Evolutionary conservation across 208 protist genomes (phyloP), one percentile per base, ranked within the genome.

Genomic region (Borovskyia barvae): DNA sequence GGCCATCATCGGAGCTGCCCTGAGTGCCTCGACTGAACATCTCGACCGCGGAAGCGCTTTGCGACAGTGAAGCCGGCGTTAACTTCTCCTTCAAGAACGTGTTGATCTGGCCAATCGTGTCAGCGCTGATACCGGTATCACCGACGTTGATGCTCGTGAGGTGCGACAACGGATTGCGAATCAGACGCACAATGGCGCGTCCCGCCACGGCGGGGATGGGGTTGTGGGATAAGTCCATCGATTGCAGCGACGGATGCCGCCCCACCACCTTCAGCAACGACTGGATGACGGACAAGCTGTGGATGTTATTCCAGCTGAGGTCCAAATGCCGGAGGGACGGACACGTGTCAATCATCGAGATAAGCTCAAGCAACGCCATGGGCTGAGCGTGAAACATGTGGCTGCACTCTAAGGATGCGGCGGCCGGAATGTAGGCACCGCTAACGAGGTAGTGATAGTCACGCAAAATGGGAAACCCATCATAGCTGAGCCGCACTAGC

Each of bases 231-330:
- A 94, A 55, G 57, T 90, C 74, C 46, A 94, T 52, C 24, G 77
- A 79, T 14, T 61, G 33, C 12, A 94, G 30, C 9, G 74, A 66
- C 19, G 81, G 83, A 54, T 91, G 87, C 22, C 63, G 56, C 7
- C 60, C 49, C 2, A 83, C 68, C 11, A 75, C 61, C 50, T 78
- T 76, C 17, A 87, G 41, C 11, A 94, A 59, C 7, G 62, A 61
- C 69, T 94, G 87, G n/a, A 94, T 73, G 6, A 85, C 14, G 15
- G 46, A 75, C 14, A 94, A 56, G 36, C 46, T 85, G 49, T 82
- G 74, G 43, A 94, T 90, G 65, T 86, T 86, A 58, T 94, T 94
- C 56, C 72, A 60, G 48, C 84, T 88, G 9, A 94, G 53, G 39
- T 92, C 80, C 0, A 94, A 35, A 9, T 79, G 59, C 47, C 78